Evolutionary conservation across 2,329 filamentous ascomycete genomes (phyloP), one percentile per base, ranked within the genome.

Genomic region (Cadophora sp.): DNA sequence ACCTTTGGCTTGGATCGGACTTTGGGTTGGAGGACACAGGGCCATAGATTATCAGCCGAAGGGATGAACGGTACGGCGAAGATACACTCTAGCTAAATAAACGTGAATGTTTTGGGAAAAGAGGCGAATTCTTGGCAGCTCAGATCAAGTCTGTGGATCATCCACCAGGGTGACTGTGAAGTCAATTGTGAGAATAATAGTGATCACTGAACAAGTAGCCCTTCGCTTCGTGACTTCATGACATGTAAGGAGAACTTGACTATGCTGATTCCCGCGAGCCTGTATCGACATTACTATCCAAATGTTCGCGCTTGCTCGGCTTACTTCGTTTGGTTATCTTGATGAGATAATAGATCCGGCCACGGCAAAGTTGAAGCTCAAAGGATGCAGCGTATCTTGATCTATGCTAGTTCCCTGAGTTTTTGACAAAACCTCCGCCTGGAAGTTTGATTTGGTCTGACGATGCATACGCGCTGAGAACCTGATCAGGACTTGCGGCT

Each of bases 1-100:
- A 55, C 27, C 8, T 55, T 55, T 55, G 51, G 51, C 6, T 56
- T 36, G 53, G 53, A 56, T 33, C 18, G 20, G 9, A 56, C 53
- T 33, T 39, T 56, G 13, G 20, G 11, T 3, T 24, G 47, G 47
- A 18, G 20, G n/a, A 20, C 8, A 18, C 47, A 24, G 47, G 47
- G 20, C 9, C n/a, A 24, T 48, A 13, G 20, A 48, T 1, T 20
- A n/a, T n/a, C 43, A 45, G n/a, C 16, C 24, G 47, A 24, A 24
- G 9, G 20, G n/a, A 6, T 20, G 8, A 24, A 6, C n/a, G 41
- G 47, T 24, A 4, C 20, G 7, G n/a, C 20, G 47, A 48, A 22
- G 47, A 11, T 18, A 48, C 47, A 48, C n/a, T 24, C 47, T 24
- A 24, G 47, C 20, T 48, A n/a, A 13, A 39, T 4, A 9, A 39